A percentile compares a stretch with the other conserved stretches of the same genome.
Conservation (phyloP, 225 moss, liverwort and hornwort genomes). For the Takakia lepidozioides region DNA sequence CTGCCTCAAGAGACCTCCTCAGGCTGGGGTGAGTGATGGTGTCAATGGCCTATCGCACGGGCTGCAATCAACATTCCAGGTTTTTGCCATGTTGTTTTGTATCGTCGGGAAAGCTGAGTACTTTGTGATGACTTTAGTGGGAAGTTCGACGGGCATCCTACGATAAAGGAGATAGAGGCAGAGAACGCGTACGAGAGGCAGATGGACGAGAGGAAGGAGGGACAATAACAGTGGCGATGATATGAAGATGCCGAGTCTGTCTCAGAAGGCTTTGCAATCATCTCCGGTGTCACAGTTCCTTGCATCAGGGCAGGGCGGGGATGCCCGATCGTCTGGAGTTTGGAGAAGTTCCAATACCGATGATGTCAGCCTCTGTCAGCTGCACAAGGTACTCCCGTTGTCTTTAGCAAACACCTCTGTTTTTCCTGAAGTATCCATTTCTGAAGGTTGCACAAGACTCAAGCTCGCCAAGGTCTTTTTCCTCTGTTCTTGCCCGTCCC, state of each 20-base stretch:
- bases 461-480: not conserved
- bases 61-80: too few species aligned
- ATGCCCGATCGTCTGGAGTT: slow-evolving; percentile 69
- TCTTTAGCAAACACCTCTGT: slow-evolving; percentile 1
- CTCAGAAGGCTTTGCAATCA: slow-evolving; percentile 81
- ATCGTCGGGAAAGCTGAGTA: too few species aligned
- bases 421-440: not conserved
- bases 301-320: slow-evolving; percentile 26
- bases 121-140: too few species aligned
- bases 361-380: slow-evolving; percentile 89
- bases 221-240: slow-evolving; percentile 43
- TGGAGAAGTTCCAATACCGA: slow-evolving; percentile 94
- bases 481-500: too few species aligned
- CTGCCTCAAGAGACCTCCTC: too few species aligned
- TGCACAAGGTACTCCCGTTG: slow-evolving; percentile 70
- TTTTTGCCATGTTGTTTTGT: too few species aligned
- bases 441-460: not conserved
- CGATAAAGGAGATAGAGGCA: too few species aligned
- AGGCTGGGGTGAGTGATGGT: too few species aligned
- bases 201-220: slow-evolving; percentile 69
- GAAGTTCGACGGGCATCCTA: too few species aligned
- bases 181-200: slow-evolving; percentile 78
- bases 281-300: slow-evolving; percentile 55
- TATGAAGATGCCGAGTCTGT: slow-evolving; percentile 99
- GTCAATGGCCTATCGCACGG: too few species aligned